phyloP scores from a whole-genome alignment of 192 early-diverging fungal species.

The Helicostylum pulchrum region DNA sequence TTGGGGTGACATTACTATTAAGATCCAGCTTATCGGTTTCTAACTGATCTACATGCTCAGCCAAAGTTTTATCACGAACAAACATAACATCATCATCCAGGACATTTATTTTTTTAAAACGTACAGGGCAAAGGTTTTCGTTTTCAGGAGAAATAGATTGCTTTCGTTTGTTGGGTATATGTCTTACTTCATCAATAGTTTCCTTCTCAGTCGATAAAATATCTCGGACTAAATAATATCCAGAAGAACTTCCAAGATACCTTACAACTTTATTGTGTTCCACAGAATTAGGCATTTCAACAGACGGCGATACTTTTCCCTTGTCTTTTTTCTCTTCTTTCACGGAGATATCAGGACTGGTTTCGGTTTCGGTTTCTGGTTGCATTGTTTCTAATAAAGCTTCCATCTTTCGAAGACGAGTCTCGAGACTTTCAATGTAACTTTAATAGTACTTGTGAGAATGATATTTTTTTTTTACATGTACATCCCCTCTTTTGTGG shows the following conservation, averaged over 20 bases:
- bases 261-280: conserved; percentile 20
- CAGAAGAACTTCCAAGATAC: conserved; percentile 33
- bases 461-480: not conserved
- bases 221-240: conserved; percentile 28
- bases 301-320: not conserved
- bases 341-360: not conserved
- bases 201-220: conserved; percentile 3
- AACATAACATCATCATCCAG: conserved; percentile 26
- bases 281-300: conserved; percentile 25
- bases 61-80: conserved; percentile 18
- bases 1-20: not conserved
- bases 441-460: conserved; percentile 2
- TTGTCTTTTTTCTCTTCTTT: not conserved
- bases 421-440: conserved; percentile 33
- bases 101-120: conserved; percentile 14
- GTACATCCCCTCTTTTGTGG: not conserved
- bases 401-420: conserved; percentile 29
- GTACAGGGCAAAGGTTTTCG: not conserved
- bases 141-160: not conserved
- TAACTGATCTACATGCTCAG: conserved; percentile 10
- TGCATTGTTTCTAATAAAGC: conserved; percentile 17
- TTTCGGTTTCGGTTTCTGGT: not conserved
- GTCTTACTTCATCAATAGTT: not conserved
- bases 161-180: not conserved
- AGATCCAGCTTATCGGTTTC: not conserved